These are phyloP conservation scores for Aschersonia sp. DNA, from an alignment of 2,329 filamentous ascomycete genomes.

Conservation along the genomic window DNA sequence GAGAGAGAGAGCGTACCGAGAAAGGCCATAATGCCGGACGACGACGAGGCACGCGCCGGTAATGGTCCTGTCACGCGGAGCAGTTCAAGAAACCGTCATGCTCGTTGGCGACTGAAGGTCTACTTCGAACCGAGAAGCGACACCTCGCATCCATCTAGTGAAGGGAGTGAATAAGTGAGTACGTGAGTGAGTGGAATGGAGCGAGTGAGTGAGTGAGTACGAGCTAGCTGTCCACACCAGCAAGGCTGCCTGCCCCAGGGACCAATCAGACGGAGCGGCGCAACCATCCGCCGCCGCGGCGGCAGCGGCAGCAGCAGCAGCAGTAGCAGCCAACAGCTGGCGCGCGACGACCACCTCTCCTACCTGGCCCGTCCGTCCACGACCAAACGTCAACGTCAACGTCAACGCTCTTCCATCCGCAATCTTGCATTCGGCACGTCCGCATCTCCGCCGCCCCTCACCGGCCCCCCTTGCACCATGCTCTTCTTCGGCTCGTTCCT, in stretches of 20 bases:
- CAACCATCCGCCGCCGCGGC: no score
- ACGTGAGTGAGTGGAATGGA: not conserved
- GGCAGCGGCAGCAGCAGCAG: no score
- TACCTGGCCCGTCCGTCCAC: not conserved
- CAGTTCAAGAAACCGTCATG: no score
- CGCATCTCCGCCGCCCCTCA: conserved; percentile 1
- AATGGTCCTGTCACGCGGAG: no score
- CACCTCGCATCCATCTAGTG: no score
- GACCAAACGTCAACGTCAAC: not conserved
- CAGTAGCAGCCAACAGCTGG: no score
- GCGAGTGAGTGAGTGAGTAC: not conserved
- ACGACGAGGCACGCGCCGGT: no score
- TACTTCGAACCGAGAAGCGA: no score
- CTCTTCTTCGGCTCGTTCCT: conserved; percentile 58
- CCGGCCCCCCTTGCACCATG: conserved; percentile 30
- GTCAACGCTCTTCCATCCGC: not conserved
- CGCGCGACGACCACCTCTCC: no score
- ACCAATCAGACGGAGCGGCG: no score
- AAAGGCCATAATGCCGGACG: conserved; percentile 7
- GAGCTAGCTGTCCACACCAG: not conserved
- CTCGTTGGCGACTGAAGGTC: no score
- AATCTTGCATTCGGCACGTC: not conserved
- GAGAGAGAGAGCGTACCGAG: conserved; percentile 5
- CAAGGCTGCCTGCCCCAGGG: not conserved
- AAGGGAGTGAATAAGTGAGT: not conserved